These are phyloP conservation scores for Chalaropsis ovoidea DNA, from an alignment of 2,329 filamentous ascomycete species.

Conservation along the genomic window DNA sequence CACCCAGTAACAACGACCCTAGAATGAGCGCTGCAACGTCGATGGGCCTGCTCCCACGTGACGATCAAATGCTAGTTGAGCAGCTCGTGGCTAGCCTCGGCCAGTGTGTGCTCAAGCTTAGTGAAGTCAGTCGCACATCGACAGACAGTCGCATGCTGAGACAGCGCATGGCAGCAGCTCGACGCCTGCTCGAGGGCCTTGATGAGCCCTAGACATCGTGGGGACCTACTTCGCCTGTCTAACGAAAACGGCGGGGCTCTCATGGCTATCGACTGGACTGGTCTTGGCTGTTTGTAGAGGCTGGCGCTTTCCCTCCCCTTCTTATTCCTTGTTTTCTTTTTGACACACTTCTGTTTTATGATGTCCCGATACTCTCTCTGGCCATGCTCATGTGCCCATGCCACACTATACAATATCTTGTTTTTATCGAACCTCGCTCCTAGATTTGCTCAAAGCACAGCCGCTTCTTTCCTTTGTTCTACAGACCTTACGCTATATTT, in stretches of 20 bases:
- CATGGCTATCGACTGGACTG: no score
- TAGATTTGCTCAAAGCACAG: constrained; percentile 18
- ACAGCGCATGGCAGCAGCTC: constrained; percentile 63
- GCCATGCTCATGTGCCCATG: constrained; percentile 20
- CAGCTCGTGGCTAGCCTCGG: constrained; percentile 50
- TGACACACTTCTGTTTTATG: constrained; percentile 18
- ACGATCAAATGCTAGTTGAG: constrained; percentile 52
- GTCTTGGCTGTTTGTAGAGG: background rate
- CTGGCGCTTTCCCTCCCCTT: background rate
- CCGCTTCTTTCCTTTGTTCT: background rate
- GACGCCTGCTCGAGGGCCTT: constrained; percentile 60
- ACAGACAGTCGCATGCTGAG: constrained; percentile 55
- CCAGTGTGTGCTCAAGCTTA: constrained; percentile 49
- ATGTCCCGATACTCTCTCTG: constrained; percentile 19
- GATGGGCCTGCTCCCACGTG: constrained; percentile 41
- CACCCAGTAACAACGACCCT: constrained; percentile 34
- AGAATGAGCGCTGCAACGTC: constrained; percentile 30
- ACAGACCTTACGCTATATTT: background rate
- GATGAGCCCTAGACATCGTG: constrained; percentile 34
- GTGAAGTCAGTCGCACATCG: constrained; percentile 44
- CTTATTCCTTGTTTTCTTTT: constrained; percentile 22
- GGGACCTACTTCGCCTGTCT: constrained; percentile 4
- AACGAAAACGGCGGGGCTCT: background rate
- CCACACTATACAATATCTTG: constrained; percentile 6
- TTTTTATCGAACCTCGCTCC: background rate